Conservation (phyloP, 2,329 filamentous ascomycete species). For the Colletotrichum echinochloae region DNA sequence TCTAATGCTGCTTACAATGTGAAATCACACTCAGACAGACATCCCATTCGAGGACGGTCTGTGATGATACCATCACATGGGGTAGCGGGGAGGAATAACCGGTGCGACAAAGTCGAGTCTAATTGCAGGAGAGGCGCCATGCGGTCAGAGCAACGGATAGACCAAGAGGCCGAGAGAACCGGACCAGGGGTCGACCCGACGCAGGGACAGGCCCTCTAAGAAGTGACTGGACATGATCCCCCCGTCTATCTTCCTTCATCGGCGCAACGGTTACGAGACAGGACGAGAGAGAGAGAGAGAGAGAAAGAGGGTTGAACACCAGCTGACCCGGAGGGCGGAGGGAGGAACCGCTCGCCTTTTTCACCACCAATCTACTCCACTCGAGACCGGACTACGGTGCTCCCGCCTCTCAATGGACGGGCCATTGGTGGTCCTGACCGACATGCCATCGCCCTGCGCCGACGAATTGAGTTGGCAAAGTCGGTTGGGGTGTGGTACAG, state of each 20-base stretch:
- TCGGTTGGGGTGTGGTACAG: conserved; percentile 36
- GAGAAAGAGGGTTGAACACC: conserved; percentile 1
- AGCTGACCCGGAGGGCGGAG: neutral
- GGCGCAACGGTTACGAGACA: conserved; percentile 12
- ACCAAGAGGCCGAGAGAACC: neutral
- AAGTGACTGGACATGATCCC: conserved; percentile 1
- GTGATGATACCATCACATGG: conserved; percentile 16
- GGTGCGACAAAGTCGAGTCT: conserved; percentile 28
- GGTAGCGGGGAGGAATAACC: neutral
- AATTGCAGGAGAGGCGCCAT: conserved; percentile 31
- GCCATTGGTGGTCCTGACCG: conserved; percentile 16
- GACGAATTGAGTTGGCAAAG: conserved; percentile 41
- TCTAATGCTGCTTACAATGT: conserved; percentile 34
- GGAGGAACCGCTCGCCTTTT: conserved; percentile 34
- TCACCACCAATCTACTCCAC: conserved; percentile 1
- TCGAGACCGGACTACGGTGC: neutral
- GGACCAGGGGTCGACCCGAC: conserved; percentile 20
- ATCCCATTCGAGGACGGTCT: conserved; percentile 34
- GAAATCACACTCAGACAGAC: conserved; percentile 35
- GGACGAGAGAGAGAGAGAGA: conserved; percentile 15
- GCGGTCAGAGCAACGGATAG: conserved; percentile 24
- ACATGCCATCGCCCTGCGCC: conserved; percentile 13
- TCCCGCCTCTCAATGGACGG: conserved; percentile 29
- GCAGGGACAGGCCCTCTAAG: conserved; percentile 24
- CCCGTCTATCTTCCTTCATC: conserved; percentile 8